Percentiles rank a stretch among this genome's conserved stretches.
phyloP scores from a whole-genome alignment of 441 rosid genomes.

The Adansonia madagascariensis region DNA sequence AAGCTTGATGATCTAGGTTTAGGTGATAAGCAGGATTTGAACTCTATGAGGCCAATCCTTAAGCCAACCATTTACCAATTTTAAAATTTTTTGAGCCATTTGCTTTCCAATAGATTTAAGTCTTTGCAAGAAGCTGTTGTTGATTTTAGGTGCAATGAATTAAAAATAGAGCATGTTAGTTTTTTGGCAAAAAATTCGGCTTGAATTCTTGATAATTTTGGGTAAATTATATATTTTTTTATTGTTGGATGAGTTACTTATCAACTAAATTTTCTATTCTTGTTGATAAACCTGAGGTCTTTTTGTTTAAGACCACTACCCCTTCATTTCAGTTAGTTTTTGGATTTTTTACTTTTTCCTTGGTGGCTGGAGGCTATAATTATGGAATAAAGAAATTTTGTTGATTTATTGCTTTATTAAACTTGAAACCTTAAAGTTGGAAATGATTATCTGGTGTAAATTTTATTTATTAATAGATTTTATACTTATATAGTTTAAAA shows the following conservation, averaged over 20 bases:
- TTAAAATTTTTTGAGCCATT: not conserved
- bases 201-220: slow-evolving; percentile 89
- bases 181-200: slow-evolving; percentile 90
- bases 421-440: not conserved
- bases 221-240: slow-evolving; percentile 75
- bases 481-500: not conserved
- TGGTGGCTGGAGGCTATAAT: not conserved
- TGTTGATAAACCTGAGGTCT: slow-evolving; percentile 77
- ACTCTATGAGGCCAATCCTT: too few relatives aligned
- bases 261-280: slow-evolving; percentile 89
- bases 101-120: slow-evolving; percentile 46
- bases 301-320: slow-evolving; percentile 73
- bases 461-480: not conserved
- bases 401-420: not conserved
- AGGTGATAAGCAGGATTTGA: too few relatives aligned
- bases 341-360: not conserved
- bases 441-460: not conserved
- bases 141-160: slow-evolving; percentile 49
- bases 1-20: too few relatives aligned
- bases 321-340: slow-evolving; percentile 69
- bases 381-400: not conserved
- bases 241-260: slow-evolving; percentile 80
- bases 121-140: slow-evolving; percentile 56
- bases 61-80: too few relatives aligned
- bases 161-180: slow-evolving; percentile 62